A percentile compares a stretch with the other conserved stretches of the same genome.
Evolutionary conservation across 2,329 filamentous ascomycete genomes (phyloP).

Genomic region (Penicillium capsulatum): DNA sequence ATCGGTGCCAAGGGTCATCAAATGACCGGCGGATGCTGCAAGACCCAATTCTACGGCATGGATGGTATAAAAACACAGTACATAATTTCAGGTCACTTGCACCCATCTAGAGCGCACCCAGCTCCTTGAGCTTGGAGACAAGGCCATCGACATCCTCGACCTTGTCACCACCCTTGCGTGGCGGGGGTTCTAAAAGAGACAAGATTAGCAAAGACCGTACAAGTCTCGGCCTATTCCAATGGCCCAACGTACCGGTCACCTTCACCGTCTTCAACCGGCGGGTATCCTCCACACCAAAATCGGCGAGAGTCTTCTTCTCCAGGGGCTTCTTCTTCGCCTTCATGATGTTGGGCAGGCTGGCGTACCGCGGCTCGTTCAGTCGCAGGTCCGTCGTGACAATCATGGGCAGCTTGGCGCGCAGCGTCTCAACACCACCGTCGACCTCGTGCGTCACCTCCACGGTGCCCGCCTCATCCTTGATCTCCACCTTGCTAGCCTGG

Average conservation of each 20-base stretch:
- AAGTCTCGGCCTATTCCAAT: too few relatives aligned
- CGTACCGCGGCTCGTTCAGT: constrained; percentile 92
- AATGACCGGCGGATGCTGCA: constrained; percentile 1
- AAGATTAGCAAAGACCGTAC: too few relatives aligned
- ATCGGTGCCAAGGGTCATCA: too few relatives aligned
- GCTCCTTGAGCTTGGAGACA: constrained; percentile 88
- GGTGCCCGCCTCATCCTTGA: constrained; percentile 62
- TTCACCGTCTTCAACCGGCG: constrained; percentile 83
- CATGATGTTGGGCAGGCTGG: constrained; percentile 97
- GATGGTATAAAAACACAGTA: constrained; percentile 25
- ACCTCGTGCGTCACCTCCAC: constrained; percentile 86
- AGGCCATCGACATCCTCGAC: constrained; percentile 97
- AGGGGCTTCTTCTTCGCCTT: constrained; percentile 99
- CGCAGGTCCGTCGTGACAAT: constrained; percentile 92
- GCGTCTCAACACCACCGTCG: constrained; percentile 89
- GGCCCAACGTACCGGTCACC: constrained; percentile 69
- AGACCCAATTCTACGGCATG: constrained; percentile 12
- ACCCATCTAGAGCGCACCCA: constrained; percentile 70
- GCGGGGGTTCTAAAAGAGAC: constrained; percentile 77
- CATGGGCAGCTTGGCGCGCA: constrained; percentile 81
- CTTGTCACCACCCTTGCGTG: constrained; percentile 89
- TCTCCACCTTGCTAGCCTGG: constrained; percentile 78
- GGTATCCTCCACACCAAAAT: constrained; percentile 72
- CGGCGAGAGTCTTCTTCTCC: constrained; percentile 81
- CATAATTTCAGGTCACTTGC: constrained; percentile 11